These are phyloP conservation scores for Fusarium anthophilum DNA, from an alignment of 2,329 filamentous ascomycete genomes.

Conservation along the genomic window DNA sequence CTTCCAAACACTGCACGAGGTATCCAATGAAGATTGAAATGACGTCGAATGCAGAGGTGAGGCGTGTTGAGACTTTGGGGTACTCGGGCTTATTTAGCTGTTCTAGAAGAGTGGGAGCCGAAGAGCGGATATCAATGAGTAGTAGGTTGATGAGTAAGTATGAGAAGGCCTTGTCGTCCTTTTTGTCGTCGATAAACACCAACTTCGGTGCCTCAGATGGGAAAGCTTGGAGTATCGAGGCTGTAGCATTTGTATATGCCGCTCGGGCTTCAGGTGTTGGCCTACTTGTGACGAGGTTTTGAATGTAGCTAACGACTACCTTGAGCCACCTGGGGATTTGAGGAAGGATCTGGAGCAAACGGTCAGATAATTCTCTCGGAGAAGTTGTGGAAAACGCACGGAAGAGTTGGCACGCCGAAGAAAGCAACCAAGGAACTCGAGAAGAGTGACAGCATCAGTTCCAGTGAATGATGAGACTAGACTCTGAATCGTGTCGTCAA, in stretches of 20 bases:
- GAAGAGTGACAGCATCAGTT: constrained; percentile 68
- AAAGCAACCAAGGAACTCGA: constrained; percentile 65
- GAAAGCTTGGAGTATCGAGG: constrained; percentile 66
- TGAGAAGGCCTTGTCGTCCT: constrained; percentile 62
- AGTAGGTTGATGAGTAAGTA: constrained; percentile 73
- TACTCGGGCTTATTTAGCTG: constrained; percentile 67
- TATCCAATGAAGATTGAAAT: constrained; percentile 68
- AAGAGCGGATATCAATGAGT: constrained; percentile 72
- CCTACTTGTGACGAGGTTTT: constrained; percentile 62
- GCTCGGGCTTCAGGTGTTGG: constrained; percentile 65
- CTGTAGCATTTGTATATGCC: constrained; percentile 68
- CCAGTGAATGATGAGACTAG: constrained; percentile 64
- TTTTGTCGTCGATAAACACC: constrained; percentile 61
- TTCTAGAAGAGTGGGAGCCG: constrained; percentile 67
- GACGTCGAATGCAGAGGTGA: constrained; percentile 71
- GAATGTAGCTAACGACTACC: constrained; percentile 58
- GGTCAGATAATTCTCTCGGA: constrained; percentile 6
- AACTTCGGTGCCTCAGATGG: constrained; percentile 56
- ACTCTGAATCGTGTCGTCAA: constrained; percentile 58
- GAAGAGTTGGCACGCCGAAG: constrained; percentile 59
- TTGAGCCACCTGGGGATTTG: constrained; percentile 64
- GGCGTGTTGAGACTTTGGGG: constrained; percentile 57
- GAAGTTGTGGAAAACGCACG: constrained; percentile 49
- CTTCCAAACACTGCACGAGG: constrained; percentile 64
- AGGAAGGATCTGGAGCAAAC: constrained; percentile 55